These are phyloP conservation scores for Penicillium hesseltinei DNA, from an alignment of 2,329 filamentous ascomycete species.

Conservation along the genomic window DNA sequence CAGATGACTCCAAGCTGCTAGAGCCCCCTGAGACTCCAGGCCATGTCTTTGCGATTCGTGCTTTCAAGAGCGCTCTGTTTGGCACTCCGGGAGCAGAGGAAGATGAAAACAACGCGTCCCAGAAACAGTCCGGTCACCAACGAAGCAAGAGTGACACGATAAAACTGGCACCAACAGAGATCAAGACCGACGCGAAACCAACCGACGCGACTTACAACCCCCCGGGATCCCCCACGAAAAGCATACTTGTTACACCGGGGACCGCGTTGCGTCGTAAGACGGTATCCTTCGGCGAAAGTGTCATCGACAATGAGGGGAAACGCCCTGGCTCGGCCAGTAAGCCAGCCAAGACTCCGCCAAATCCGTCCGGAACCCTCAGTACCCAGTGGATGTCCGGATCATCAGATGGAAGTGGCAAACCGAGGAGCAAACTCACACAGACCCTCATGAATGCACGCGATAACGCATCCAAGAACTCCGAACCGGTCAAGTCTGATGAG, in stretches of 20 bases:
- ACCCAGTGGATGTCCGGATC: conserved; percentile 40
- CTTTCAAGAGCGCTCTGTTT: conserved; percentile 64
- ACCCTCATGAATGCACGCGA: conserved; percentile 42
- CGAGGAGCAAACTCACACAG: conserved; percentile 43
- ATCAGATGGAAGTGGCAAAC: conserved; percentile 33
- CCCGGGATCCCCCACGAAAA: conserved; percentile 55
- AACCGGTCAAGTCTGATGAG: conserved; percentile 12
- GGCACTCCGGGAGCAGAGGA: conserved; percentile 59
- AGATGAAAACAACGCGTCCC: conserved; percentile 24
- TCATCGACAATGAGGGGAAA: conserved; percentile 57
- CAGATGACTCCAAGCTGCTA: conserved; percentile 52
- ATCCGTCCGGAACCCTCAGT: conserved; percentile 49
- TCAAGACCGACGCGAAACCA: conserved; percentile 21
- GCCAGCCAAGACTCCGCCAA: conserved; percentile 48
- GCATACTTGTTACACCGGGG: conserved; percentile 64
- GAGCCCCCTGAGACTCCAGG: conserved; percentile 64
- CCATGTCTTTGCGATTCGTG: conserved; percentile 65
- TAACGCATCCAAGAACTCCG: conserved; percentile 30
- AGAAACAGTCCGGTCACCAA: conserved; percentile 20
- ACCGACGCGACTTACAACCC: conserved; percentile 29
- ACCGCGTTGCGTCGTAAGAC: conserved; percentile 58
- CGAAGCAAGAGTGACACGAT: conserved; percentile 21
- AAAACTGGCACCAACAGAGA: conserved; percentile 21
- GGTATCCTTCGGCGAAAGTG: conserved; percentile 59
- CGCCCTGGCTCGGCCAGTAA: conserved; percentile 44